Evolutionary conservation across 2,329 filamentous ascomycete genomes (phyloP).

Genomic region (Alternaria panax): DNA sequence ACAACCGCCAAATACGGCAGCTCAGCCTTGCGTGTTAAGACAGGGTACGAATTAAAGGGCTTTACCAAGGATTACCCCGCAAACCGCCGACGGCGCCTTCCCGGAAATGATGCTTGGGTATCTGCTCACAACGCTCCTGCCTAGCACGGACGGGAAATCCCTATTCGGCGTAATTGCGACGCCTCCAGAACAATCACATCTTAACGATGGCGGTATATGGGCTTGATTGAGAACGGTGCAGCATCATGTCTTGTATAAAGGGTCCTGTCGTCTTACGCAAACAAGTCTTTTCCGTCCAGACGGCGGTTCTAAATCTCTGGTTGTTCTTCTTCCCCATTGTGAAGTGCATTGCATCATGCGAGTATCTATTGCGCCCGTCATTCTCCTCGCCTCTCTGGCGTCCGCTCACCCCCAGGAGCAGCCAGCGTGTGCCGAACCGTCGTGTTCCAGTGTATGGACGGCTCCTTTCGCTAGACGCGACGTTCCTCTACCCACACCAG

Average conservation of each 20-base stretch:
- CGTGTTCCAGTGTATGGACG: not conserved
- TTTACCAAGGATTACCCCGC: slow-evolving; percentile 7
- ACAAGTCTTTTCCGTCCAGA: not conserved
- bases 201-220: not conserved
- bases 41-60: not conserved
- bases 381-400: slow-evolving; percentile 5
- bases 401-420: slow-evolving; percentile 3
- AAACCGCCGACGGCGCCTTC: slow-evolving; percentile 14
- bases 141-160: not conserved
- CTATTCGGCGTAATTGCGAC: not conserved
- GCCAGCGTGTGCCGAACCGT: not conserved
- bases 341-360: not conserved
- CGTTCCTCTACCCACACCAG: not conserved
- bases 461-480: not conserved
- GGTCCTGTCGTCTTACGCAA: not conserved
- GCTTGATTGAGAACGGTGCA: not conserved
- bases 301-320: not conserved
- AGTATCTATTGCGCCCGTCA: not conserved
- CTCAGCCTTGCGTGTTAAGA: not conserved
- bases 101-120: slow-evolving; percentile 6
- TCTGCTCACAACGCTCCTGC: not conserved
- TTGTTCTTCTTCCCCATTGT: not conserved
- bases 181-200: not conserved
- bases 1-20: not conserved
- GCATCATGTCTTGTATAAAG: not conserved